A percentile compares a stretch with the other conserved stretches of the same genome.
Conservation (phyloP, 1,284 basidiomycete species). For the Wallemia ichthyophaga region DNA sequence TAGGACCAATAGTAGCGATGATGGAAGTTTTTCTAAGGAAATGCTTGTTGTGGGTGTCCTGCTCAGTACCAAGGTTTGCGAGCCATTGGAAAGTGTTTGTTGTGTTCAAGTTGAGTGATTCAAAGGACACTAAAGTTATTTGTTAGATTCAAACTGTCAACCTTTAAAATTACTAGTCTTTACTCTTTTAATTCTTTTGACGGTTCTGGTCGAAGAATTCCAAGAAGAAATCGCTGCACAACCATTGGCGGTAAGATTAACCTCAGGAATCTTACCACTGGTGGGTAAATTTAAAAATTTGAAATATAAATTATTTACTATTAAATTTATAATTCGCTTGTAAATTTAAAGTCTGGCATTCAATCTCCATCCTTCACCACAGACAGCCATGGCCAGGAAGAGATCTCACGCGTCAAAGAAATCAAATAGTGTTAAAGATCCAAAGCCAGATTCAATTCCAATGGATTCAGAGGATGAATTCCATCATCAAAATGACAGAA, state of each 20-base stretch:
- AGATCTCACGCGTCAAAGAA: neutral
- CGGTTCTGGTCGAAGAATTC: neutral
- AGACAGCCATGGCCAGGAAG: neutral
- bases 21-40: conserved; percentile 68
- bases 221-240: too few species aligned
- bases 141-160: neutral
- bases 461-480: conserved; percentile 41
- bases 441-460: conserved; percentile 33
- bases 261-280: neutral
- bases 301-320: too few species aligned
- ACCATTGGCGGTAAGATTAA: too few species aligned
- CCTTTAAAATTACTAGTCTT: neutral
- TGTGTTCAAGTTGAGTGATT: neutral
- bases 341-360: too few species aligned
- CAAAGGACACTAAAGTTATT: neutral
- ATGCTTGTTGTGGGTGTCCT: conserved; percentile 45
- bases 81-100: conserved; percentile 38
- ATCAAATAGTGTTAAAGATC: conserved; percentile 14
- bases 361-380: too few species aligned
- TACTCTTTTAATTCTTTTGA: neutral
- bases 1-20: conserved; percentile 94
- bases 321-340: too few species aligned
- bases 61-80: conserved; percentile 41
- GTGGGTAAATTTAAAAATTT: neutral
- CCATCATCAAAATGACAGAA: neutral